These are phyloP conservation scores for Scenedesmus sp. DNA, from an alignment of 163 green algal species.

Conservation along the genomic window DNA sequence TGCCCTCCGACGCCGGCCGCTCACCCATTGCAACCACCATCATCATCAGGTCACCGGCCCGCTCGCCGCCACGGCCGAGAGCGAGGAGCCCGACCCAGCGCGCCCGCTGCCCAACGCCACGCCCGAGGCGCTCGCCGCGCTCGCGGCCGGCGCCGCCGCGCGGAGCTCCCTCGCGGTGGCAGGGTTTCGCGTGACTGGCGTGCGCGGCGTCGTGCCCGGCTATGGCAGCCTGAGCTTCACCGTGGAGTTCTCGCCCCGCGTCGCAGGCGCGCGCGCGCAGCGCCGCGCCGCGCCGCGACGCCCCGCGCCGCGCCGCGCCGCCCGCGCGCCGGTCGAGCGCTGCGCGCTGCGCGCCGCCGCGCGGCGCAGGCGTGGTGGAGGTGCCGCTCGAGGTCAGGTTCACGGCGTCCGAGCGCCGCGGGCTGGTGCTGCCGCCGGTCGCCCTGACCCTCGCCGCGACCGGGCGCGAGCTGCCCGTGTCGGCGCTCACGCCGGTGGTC, in stretches of 20 bases:
- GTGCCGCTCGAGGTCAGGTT: constrained; percentile 41
- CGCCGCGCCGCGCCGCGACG: no score
- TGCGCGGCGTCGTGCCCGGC: constrained; percentile 28
- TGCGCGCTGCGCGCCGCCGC: no score
- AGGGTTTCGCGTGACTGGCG: constrained; percentile 34
- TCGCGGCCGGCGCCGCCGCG: not conserved
- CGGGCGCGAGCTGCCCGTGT: constrained; percentile 61
- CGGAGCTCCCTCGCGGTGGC: constrained; percentile 38
- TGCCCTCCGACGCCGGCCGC: no score
- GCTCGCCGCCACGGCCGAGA: constrained; percentile 28
- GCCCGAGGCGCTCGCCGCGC: not conserved
- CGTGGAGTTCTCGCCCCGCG: constrained; percentile 40
- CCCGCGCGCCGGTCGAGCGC: no score
- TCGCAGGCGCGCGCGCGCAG: constrained; percentile 3
- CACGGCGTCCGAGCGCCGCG: constrained; percentile 10
- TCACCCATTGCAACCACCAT: not conserved
- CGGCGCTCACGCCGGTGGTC: constrained; percentile 54
- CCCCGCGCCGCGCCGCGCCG: no score
- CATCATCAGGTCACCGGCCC: constrained; percentile 33
- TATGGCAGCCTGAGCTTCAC: constrained; percentile 4
- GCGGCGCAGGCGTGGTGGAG: no score
- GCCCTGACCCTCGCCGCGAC: constrained; percentile 24
- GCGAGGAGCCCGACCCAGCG: not conserved
- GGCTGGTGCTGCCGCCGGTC: not conserved
- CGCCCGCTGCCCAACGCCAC: constrained; percentile 13